Evolutionary conservation across 495 filamentous ascomycete genomes (phyloP).

Genomic region (Sordaria brevicollis): DNA sequence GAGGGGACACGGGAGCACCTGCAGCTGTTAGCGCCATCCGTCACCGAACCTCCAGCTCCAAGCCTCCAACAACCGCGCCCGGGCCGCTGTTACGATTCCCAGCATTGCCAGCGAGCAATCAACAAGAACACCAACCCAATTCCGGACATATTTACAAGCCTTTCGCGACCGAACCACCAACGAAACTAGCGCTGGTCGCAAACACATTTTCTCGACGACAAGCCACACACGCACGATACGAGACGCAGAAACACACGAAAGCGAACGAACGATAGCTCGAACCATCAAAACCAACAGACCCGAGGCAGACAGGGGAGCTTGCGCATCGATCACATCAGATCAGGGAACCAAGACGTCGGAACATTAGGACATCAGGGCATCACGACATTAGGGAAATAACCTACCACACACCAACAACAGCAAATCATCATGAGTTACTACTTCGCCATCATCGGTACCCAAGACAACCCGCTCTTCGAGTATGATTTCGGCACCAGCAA

Average conservation of each 20-base stretch:
- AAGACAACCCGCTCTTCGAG: constrained; percentile 91
- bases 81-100: neutral
- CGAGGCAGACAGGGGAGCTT: neutral
- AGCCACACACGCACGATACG: neutral
- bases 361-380: neutral
- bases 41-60: neutral
- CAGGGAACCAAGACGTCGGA: no score
- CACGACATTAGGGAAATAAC: no score
- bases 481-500: constrained; percentile 94
- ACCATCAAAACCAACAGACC: neutral
- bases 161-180: neutral
- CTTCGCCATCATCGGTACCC: constrained; percentile 88
- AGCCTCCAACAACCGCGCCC: neutral
- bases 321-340: neutral
- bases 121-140: neutral
- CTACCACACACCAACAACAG: neutral
- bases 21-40: neutral
- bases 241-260: neutral
- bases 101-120: neutral
- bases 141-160: neutral
- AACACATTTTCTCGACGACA: neutral
- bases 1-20: neutral
- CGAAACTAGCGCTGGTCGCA: neutral
- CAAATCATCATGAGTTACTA: constrained; percentile 73
- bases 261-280: neutral